Evolutionary conservation across 768 basidiomycete genomes (phyloP).

Genomic region (Phlebiopsis flavidoalba): DNA sequence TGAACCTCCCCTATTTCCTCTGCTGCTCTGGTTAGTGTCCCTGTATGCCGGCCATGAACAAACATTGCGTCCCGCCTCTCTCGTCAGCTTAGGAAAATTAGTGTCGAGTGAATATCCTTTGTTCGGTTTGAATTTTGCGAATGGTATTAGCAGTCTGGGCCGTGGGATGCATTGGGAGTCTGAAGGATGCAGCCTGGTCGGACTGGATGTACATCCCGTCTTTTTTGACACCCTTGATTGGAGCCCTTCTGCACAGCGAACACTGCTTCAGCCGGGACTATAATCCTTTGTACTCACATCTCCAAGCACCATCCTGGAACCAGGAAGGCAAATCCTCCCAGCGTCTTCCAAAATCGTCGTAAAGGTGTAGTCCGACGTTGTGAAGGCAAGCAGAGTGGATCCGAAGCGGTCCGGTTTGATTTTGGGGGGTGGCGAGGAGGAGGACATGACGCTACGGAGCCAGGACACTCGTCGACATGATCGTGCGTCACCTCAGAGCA

Average conservation of each 20-base stretch:
- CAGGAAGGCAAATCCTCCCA: constrained; percentile 85
- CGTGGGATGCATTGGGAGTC: constrained; percentile 75
- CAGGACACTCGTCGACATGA: too few species aligned
- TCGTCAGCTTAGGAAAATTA: constrained; percentile 64
- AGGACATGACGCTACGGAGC: too few species aligned
- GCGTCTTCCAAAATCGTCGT: constrained; percentile 71
- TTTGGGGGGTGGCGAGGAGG: constrained; percentile 15
- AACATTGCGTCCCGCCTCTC: constrained; percentile 63
- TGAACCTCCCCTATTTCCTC: constrained; percentile 57
- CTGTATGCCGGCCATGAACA: constrained; percentile 73
- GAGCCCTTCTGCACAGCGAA: constrained; percentile 62
- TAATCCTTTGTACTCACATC: constrained; percentile 52
- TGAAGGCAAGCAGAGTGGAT: too few species aligned
- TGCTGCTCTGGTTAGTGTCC: constrained; percentile 58
- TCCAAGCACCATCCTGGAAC: constrained; percentile 72
- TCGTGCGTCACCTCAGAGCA: too few species aligned
- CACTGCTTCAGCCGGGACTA: constrained; percentile 65
- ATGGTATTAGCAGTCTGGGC: constrained; percentile 67
- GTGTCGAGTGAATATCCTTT: constrained; percentile 59
- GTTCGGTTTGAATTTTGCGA: too few species aligned
- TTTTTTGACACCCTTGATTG: constrained; percentile 72
- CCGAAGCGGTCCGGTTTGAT: constrained; percentile 22
- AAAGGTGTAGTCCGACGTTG: too few species aligned
- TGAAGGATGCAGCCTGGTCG: constrained; percentile 75
- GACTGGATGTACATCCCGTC: constrained; percentile 63